phyloP scores from a whole-genome alignment of 129 eudicot species.

The Saposhnikovia divaricata region DNA sequence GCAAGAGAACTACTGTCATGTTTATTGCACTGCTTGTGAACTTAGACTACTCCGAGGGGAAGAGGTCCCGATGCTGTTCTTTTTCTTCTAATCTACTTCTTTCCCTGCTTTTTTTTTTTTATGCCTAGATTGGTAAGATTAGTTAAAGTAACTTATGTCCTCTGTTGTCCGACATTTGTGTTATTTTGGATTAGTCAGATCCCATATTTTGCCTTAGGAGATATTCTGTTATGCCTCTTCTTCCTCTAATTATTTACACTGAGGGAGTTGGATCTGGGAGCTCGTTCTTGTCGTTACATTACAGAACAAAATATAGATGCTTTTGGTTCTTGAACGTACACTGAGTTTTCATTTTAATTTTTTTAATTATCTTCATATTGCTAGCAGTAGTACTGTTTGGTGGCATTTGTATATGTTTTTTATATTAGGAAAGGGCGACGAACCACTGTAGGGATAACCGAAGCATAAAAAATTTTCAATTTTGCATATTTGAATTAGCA shows the following conservation, averaged over 20 bases:
- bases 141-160: neutral
- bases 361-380: neutral
- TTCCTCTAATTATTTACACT: neutral
- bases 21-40: conserved; percentile 58
- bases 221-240: neutral
- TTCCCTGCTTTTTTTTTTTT: neutral
- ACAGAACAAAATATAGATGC: neutral
- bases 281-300: neutral
- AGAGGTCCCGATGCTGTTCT: conserved; percentile 40
- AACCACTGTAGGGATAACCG: neutral
- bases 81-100: neutral
- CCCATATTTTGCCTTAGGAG: neutral
- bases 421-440: neutral
- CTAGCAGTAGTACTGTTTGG: neutral
- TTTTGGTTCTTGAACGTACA: neutral
- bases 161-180: neutral
- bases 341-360: neutral
- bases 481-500: neutral
- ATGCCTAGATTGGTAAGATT: neutral
- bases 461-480: neutral
- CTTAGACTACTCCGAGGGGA: conserved; percentile 55
- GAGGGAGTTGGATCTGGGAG: neutral
- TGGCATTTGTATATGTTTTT: neutral
- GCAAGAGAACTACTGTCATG: conserved; percentile 41
- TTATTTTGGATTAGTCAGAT: neutral